These are phyloP conservation scores for Podospora conica DNA, from an alignment of 495 filamentous ascomycete species.

Conservation along the genomic window DNA sequence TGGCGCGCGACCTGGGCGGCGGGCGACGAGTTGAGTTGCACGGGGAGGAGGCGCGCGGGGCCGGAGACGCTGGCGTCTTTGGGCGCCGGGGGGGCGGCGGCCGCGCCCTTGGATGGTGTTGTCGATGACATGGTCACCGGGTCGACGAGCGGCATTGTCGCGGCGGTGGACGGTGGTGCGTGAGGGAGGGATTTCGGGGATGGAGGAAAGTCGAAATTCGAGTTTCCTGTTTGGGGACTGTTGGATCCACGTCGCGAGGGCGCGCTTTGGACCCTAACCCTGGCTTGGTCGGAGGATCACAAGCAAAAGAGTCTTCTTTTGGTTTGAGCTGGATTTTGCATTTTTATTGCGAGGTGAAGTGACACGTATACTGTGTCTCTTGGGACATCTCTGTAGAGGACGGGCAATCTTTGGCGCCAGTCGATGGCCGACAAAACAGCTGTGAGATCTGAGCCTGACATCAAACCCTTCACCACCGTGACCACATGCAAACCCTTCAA, in stretches of 20 bases:
- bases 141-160: conserved; percentile 30
- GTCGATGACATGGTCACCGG: conserved; percentile 27
- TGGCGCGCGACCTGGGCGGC: conserved; percentile 28
- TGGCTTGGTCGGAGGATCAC: background rate
- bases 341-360: background rate
- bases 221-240: background rate
- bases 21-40: conserved; percentile 28
- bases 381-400: background rate
- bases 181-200: background rate
- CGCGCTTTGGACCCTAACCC: conserved; percentile 23
- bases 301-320: background rate
- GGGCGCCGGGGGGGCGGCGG: conserved; percentile 6
- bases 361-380: background rate
- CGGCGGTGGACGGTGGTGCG: background rate
- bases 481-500: background rate
- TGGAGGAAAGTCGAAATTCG: background rate
- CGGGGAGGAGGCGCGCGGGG: conserved; percentile 21
- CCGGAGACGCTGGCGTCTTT: background rate
- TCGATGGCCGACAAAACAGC: background rate
- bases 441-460: background rate
- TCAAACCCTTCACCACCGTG: background rate
- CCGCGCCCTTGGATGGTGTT: conserved; percentile 15
- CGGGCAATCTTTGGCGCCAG: background rate
- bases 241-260: conserved; percentile 2
- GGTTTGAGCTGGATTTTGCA: background rate